phyloP scores from a whole-genome alignment of 192 early-diverging fungal genomes.

The Coemansia erecta region DNA sequence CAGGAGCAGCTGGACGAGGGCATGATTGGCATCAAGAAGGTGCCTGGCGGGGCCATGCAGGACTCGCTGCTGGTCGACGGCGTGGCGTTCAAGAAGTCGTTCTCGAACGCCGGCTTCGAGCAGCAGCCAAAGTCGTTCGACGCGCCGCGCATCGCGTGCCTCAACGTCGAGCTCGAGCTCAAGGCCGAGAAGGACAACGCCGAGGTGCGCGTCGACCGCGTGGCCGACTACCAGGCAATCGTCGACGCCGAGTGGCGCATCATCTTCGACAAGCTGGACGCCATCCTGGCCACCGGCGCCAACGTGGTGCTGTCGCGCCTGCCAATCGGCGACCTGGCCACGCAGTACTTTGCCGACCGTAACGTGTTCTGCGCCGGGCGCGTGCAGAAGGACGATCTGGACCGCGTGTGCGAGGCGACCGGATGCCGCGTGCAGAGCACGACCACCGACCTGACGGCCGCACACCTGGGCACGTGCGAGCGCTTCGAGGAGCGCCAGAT shows the following conservation, averaged over 20 bases:
- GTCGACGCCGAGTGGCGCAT: constrained; percentile 99
- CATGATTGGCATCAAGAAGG: constrained; percentile 98
- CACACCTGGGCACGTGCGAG: constrained; percentile 87
- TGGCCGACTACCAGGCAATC: constrained; percentile 97
- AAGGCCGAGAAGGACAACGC: constrained; percentile 99
- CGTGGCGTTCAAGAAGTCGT: constrained; percentile 99
- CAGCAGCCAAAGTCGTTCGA: constrained; percentile 96
- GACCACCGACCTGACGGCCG: constrained; percentile 74
- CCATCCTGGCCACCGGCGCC: constrained; percentile 91
- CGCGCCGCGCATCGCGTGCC: constrained; percentile 84
- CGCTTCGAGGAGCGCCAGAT: constrained; percentile 96
- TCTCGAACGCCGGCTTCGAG: constrained; percentile 98
- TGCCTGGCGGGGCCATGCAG: constrained; percentile 97
- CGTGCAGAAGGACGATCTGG: constrained; percentile 88
- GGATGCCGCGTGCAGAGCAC: constrained; percentile 92
- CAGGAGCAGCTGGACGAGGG: constrained; percentile 94
- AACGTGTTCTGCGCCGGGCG: constrained; percentile 99
- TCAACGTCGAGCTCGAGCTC: constrained; percentile 98
- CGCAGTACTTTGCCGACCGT: constrained; percentile 99
- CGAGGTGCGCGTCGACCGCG: constrained; percentile 95
- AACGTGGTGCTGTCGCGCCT: constrained; percentile 96
- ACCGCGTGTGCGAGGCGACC: constrained; percentile 91
- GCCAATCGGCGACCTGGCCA: constrained; percentile 98
- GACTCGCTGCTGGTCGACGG: constrained; percentile 94
- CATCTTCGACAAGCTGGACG: constrained; percentile 97